Evolutionary conservation across 441 rosid species (phyloP), one percentile per base, ranked within the genome.

Genomic region (Pelargonium fulgidum): DNA sequence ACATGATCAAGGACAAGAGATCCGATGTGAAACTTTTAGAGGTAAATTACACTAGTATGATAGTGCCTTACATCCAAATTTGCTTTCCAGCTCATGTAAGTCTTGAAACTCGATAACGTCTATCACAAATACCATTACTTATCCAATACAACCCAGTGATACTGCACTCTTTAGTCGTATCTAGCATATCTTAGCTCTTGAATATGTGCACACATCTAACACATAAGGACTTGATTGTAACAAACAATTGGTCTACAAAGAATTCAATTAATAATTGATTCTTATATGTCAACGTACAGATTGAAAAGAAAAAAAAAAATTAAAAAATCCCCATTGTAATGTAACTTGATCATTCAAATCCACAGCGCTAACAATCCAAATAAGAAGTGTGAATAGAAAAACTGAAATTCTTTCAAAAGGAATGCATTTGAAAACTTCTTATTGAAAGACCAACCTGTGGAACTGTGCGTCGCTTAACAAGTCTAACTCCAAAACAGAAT

Each of bases 401-500:
- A 4, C 3, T 6, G 41, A 36, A 36, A 36, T 36, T 36, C 6
- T 36, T 4, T 36, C 8, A 36, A 36, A 36, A 36, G 41, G 41
- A 36, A 36, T 22, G 12, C 22, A 33, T 59, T 41, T 58, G 45
- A 42, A 26, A 62, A 14, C 0, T 33, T 36, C 58, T 6, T 29
- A 10, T 39, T 33, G 63, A 59, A 56, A 7, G 16, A 58, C 56
- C n/a, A n/a, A 92, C 99, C 98, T 94, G 97, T 71, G 85, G 88
- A 78, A 94, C 85, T 68, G 85, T 89, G 78, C 87, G 85, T 62
- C 94, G 86, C 86, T 85, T 90, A 42, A 86, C 97, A 70, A 92
- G 82, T 86, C 99, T 84, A 73, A 94, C 96, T 67, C 99, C 99
- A 44, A 90, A 71, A 82, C 97, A 92, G 81, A 94, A 94, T 56